Conservation (phyloP, 1,139 yeast species). For the Saccharomyces uvarum region DNA sequence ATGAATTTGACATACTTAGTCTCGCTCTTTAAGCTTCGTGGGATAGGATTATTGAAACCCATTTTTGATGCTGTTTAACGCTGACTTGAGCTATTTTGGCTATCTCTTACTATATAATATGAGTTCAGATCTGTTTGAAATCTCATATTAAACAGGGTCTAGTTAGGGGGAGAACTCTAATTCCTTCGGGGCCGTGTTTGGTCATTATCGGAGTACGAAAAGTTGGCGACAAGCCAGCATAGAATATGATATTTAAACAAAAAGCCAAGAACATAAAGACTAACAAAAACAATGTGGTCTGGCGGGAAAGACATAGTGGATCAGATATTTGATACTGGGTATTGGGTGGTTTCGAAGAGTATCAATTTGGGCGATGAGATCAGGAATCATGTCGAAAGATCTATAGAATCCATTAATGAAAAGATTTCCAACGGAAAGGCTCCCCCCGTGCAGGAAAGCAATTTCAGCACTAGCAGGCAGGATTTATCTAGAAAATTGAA, state of each 20-base stretch:
- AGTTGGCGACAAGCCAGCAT: neutral
- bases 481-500: neutral
- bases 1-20: slow-evolving; percentile 52
- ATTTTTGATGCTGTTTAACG: neutral
- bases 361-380: neutral
- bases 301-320: slow-evolving; percentile 8
- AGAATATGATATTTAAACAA: neutral
- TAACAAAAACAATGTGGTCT: neutral
- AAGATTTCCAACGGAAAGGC: neutral
- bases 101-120: neutral
- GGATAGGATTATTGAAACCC: slow-evolving; percentile 87
- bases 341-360: slow-evolving; percentile 2
- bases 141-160: neutral
- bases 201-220: neutral
- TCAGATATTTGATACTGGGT: slow-evolving; percentile 6
- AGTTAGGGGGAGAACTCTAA: neutral
- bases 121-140: neutral
- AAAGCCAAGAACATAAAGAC: neutral
- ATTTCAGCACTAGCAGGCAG: neutral
- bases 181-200: neutral
- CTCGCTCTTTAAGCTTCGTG: slow-evolving; percentile 80
- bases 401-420: slow-evolving; percentile 1
- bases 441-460: neutral
- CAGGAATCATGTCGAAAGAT: slow-evolving; percentile 1
- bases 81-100: neutral